Evolutionary conservation across 2,329 filamentous ascomycete species (phyloP), one percentile per base, ranked within the genome.

Genomic region (Sarocladiaceae sp.): DNA sequence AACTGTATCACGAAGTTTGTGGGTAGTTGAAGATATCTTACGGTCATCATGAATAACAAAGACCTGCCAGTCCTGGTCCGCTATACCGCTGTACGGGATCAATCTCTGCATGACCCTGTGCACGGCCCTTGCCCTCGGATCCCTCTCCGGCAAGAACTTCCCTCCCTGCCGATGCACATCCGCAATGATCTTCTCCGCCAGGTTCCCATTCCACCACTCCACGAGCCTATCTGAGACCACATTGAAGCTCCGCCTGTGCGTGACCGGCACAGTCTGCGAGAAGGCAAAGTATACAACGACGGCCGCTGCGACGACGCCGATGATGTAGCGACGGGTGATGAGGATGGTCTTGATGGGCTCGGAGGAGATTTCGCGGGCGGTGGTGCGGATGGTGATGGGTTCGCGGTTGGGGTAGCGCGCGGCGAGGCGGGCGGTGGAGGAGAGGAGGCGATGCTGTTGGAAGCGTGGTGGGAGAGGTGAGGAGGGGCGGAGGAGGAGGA

Each of bases 181-280:
- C 51, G 66, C 66, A 49, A 84, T 67, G 12, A 86, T 69, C 4
- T 47, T 47, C 21, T 56, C 53, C 11, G 54, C 57, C 2, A 52
- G 55, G 15, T 52, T 49, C 20, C 51, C 45, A 33, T 61, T 52
- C 16, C 55, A 48, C 45, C 73, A 64, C 49, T 73, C 64, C 54
- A 82, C 80, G 55, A 80, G 68, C 45, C 70, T 60, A 40, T 74
- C 70, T 44, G 87, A 80, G 5, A 69, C 60, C 18, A 69, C 68
- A 60, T 89, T 90, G 73, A 91, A 91, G 27, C 86, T 75, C 54
- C 71, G 70, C 7, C 87, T 76, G 0, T 83, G 82, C 4, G 80
- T 84, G 6, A 88, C 74, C 2, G 85, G 85, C 12, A 90, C 85
- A 24, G 74, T 76, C 60, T 91, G 82, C 33, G 86, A 67, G 58